Percentiles rank a stretch among this genome's conserved stretches.
phyloP scores from a whole-genome alignment of 257 asterid species.

The Solanum verrucosum region DNA sequence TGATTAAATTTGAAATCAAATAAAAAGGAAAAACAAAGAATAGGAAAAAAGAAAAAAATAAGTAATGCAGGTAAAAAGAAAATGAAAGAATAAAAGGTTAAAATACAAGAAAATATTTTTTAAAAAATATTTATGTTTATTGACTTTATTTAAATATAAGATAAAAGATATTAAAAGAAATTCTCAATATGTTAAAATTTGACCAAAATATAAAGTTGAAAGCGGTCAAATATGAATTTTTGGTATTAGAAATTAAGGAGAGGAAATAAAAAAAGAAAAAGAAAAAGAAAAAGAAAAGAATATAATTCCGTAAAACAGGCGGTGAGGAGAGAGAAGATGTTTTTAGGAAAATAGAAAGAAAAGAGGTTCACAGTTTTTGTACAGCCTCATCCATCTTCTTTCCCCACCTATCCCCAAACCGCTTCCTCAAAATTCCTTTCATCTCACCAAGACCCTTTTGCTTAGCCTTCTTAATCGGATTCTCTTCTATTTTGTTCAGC shows the following conservation, averaged over 20 bases:
- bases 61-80: too few relatives aligned
- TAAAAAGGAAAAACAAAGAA: too few relatives aligned
- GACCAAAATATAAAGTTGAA: not conserved
- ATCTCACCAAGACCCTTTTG: not conserved
- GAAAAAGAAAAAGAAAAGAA: not conserved
- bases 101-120: too few relatives aligned
- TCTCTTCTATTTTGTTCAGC: not conserved
- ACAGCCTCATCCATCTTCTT: slow-evolving; percentile 17
- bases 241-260: not conserved
- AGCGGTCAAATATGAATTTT: not conserved
- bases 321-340: slow-evolving; percentile 14
- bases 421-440: not conserved
- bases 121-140: too few relatives aligned
- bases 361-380: slow-evolving; percentile 28
- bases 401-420: not conserved
- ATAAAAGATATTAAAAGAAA: too few relatives aligned
- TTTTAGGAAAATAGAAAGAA: slow-evolving; percentile 4
- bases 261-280: not conserved
- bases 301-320: slow-evolving; percentile 16
- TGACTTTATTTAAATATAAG: too few relatives aligned
- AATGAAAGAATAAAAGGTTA: not conserved
- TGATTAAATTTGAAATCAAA: too few relatives aligned
- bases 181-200: not conserved
- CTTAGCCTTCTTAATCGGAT: not conserved
- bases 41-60: too few relatives aligned